Evolutionary conservation across 2,329 filamentous ascomycete genomes (phyloP), one percentile per base, ranked within the genome.

Genomic region (Cryphonectria carpinicola): DNA sequence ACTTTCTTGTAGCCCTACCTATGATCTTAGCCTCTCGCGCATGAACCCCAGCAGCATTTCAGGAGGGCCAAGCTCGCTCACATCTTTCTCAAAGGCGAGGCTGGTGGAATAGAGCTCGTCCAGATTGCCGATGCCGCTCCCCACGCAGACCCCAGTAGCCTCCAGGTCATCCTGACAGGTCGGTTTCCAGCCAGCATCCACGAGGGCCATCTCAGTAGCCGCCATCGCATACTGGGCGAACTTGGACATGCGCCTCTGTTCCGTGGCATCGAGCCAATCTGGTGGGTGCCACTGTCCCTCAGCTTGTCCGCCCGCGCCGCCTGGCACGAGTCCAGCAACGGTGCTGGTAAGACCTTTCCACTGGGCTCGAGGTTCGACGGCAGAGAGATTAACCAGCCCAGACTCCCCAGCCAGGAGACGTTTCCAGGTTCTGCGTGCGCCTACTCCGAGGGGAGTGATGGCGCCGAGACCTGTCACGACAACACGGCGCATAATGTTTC

Each of bases 181-280:
- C 0, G 91, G 89, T 65, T 87, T 84, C 93, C 95, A 98, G 2
- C 87, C 89, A 0, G 95, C 92, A 83, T 98, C 94, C 39, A 88
- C 81, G 66, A 99, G 84, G 0, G 96, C 96, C 87, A 98, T 96
- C 66, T 93, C 88, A 0, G 93, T 88, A 3, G 95, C 94, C 17
- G 93, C 94, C 77, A 97, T 87, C 19, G 95, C 95, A 82, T 97
- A 98, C 80, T 98, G 95, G 4, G 94, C 89, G 79, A 98, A 98
- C 35, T 84, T 86, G n/a, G 96, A 94, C 90, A 97, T 97, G 77
- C 93, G 92, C 5, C 94, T 89, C 77, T 88, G 85, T 70, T 90
- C 88, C 1, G 84, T 78, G 35, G 81, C 78, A 62, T 79, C 81
- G 66, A 89, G 77, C 86, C 88, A 91, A 74, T 90, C 85, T 14